Evolutionary conservation across 192 early-diverging fungal species (phyloP), one percentile per base, ranked within the genome.

Genomic region (Coemansia interrupta): DNA sequence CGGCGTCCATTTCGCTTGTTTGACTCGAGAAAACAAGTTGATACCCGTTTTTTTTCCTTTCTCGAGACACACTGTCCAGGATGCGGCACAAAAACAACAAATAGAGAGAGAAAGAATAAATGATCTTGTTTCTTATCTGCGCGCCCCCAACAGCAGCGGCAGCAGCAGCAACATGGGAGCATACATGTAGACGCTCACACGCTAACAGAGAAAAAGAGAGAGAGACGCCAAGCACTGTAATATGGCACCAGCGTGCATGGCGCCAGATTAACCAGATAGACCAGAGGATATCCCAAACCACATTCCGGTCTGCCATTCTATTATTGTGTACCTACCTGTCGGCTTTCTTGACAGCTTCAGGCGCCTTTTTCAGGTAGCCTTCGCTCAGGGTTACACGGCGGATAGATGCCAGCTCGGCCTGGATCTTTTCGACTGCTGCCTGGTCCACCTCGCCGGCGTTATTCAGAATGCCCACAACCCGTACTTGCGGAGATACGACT

Each of bases 241-340:
- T 26, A 26, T 26, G 26, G 26, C 26, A 26, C 26, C 26, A 26
- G 26, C 26, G 26, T 26, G 26, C 4, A 26, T 26, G 26, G 26
- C 26, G 26, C 4, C 26, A 26, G 26, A 26, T 26, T 26, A 26
- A 26, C 26, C 26, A 26, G 26, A 26, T 26, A 4, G 26, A 4
- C 26, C 26, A 26, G 26, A 26, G 26, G 26, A 26, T 26, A 26
- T 26, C 26, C 26, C 26, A 26, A 26, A 26, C 26, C 26, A 26
- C 26, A 1, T 26, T n/a, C n/a, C 26, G 26, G 26, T 26, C 26
- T 26, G 26, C 26, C 26, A 26, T 26, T 26, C 26, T 26, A 28
- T 38, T 44, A 23, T 29, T 53, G 26, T 19, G 4, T 19, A 45
- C 72, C 66, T 79, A 73, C 76, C 66, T 79, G 54, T 79, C 76